Base-by-base conservation (phyloP, 306 rosid species). In the Cicer cuneatum region DNA sequence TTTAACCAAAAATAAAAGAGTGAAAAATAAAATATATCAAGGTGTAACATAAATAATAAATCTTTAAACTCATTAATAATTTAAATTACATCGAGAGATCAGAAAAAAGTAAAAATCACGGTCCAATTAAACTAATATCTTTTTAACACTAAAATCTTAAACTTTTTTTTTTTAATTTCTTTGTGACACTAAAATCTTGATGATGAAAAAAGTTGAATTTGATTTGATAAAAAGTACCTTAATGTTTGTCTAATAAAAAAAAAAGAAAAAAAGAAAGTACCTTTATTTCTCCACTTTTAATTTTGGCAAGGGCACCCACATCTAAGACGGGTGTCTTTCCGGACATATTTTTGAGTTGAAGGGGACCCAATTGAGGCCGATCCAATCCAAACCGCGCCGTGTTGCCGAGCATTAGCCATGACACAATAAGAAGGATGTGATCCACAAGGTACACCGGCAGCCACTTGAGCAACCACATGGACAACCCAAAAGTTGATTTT, bases 401-500 rank as follows among this genome's bases (percentile, higher is more conserved):
- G 77, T 92, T 84, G 1, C 98, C 98, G 7, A 92, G 89, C 67
- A 92, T 49, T 2, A 92, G 70, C 89, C 91, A 69, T 0, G 96
- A 88, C 43, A 85, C 78, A 0, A 87, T 58, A 8, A 92, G 86
- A 51, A 92, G 81, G 40, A 92, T 66, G 18, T 82, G 72, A 77
- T 92, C 98, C 49, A 90, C 98, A 29, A 92, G 81, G 2, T 84
- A 12, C 24, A 88, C 69, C 47, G 94, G 96, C 14, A 92, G 60
- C 98, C 98, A 92, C 87, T 88, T 92, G 64, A 88, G 94, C 86
- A 92, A 76, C 96, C 90, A 87, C 92, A 90, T 84, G 75, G 98
- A 92, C 91, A 92, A 56, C 87, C 92, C 98, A 69, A 92, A 92
- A 83, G 98, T 92, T 5, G 98, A 92, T 85, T 72, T 90, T 66